These are phyloP conservation scores for Golubevia pallescens DNA, from an alignment of 1,284 basidiomycete genomes.

Conservation along the genomic window DNA sequence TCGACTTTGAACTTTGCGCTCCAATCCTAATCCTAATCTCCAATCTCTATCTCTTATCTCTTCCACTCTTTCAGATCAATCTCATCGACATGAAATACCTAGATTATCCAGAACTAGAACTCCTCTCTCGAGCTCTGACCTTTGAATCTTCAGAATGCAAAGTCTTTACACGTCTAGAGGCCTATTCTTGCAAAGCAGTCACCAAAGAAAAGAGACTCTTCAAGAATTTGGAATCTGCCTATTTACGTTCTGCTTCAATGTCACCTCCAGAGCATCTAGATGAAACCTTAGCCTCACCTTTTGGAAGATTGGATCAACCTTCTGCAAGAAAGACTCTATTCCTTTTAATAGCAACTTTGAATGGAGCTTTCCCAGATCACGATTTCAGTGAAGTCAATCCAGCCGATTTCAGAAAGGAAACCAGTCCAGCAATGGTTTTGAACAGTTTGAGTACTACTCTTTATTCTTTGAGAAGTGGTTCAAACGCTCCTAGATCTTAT, in stretches of 20 bases:
- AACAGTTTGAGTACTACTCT: slow-evolving; percentile 58
- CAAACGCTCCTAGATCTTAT: slow-evolving; percentile 42
- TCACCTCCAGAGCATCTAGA: slow-evolving; percentile 57
- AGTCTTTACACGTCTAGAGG: slow-evolving; percentile 91
- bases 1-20: background rate
- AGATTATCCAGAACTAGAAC: slow-evolving; percentile 79
- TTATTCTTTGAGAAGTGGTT: slow-evolving; percentile 41
- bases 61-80: too few species aligned
- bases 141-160: slow-evolving; percentile 79
- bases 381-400: slow-evolving; percentile 93
- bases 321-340: slow-evolving; percentile 83
- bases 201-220: slow-evolving; percentile 96
- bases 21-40: background rate
- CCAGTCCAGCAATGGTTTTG: slow-evolving; percentile 50
- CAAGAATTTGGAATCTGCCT: slow-evolving; percentile 73
- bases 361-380: slow-evolving; percentile 95
- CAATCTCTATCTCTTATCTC: background rate
- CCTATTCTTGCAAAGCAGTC: slow-evolving; percentile 97
- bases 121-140: slow-evolving; percentile 79
- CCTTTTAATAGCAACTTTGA: slow-evolving; percentile 93
- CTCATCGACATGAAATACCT: slow-evolving; percentile 84
- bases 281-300: slow-evolving; percentile 52
- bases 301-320: slow-evolving; percentile 66
- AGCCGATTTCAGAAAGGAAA: slow-evolving; percentile 79
- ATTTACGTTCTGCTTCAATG: slow-evolving; percentile 46